Conservation (phyloP, 2,329 filamentous ascomycete species). For the Penicillium sp. region DNA sequence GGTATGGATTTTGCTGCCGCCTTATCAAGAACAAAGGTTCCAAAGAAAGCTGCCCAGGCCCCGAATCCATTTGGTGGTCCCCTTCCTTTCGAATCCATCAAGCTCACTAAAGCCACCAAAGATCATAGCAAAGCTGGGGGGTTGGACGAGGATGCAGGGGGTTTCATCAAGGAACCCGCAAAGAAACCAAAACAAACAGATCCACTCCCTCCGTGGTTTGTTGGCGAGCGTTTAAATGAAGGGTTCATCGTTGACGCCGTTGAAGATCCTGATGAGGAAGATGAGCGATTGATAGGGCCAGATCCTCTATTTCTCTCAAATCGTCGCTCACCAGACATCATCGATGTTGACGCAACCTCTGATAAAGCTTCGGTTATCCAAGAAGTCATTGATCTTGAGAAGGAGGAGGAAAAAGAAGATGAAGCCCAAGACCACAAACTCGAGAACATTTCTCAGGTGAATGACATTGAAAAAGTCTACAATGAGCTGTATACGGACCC, state of each 20-base stretch:
- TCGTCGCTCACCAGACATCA: constrained; percentile 37
- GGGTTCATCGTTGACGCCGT: constrained; percentile 33
- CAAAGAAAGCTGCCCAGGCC: constrained; percentile 45
- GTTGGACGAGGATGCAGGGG: constrained; percentile 58
- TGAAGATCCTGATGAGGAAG: constrained; percentile 24
- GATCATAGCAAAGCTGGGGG: constrained; percentile 50
- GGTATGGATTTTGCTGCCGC: constrained; percentile 74
- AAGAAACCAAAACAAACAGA: constrained; percentile 33
- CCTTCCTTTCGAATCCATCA: constrained; percentile 79
- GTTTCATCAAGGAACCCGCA: constrained; percentile 58
- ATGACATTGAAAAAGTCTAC: constrained; percentile 3
- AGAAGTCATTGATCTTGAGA: constrained; percentile 34
- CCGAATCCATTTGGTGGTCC: constrained; percentile 70
- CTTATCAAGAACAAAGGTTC: constrained; percentile 67
- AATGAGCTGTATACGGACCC: background rate
- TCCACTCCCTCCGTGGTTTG: constrained; percentile 50
- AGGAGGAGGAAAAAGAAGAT: constrained; percentile 12
- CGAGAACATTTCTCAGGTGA: background rate
- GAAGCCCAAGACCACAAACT: background rate
- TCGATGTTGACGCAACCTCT: constrained; percentile 40
- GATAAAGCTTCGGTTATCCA: constrained; percentile 34
- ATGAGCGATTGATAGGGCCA: constrained; percentile 21
- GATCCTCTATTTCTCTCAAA: constrained; percentile 32
- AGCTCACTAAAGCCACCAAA: constrained; percentile 61
- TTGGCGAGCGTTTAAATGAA: constrained; percentile 33